These are phyloP conservation scores for Trichoderma koningiopsis DNA, from an alignment of 2,329 filamentous ascomycete genomes.

Conservation along the genomic window DNA sequence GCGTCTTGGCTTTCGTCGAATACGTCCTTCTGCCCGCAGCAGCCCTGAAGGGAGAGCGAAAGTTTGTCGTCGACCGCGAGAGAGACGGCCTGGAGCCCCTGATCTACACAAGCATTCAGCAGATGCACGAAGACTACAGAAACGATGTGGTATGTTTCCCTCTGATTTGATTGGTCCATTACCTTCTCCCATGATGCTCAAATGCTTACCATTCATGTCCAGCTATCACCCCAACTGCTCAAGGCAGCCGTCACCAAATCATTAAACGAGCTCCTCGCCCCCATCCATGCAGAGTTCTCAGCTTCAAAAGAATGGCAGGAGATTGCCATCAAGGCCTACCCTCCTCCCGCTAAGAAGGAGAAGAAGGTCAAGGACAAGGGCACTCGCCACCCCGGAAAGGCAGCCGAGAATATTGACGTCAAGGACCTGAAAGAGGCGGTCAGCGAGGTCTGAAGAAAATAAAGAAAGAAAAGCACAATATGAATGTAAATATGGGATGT, in stretches of 20 bases:
- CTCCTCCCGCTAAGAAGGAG: slow-evolving; percentile 68
- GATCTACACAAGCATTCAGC: slow-evolving; percentile 73
- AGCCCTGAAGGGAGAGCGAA: slow-evolving; percentile 60
- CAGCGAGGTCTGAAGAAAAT: neutral
- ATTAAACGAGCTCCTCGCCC: slow-evolving; percentile 71
- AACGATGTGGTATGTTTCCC: slow-evolving; percentile 68
- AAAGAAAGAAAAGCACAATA: neutral
- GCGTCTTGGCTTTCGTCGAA: slow-evolving; percentile 82
- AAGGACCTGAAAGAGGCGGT: slow-evolving; percentile 19
- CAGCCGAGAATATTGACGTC: slow-evolving; percentile 9
- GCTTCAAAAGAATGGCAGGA: slow-evolving; percentile 75
- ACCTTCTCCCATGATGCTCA: neutral
- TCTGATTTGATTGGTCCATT: neutral
- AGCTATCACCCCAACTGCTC: slow-evolving; percentile 79
- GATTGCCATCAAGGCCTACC: slow-evolving; percentile 74
- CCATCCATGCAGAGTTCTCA: slow-evolving; percentile 75
- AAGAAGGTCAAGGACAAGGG: slow-evolving; percentile 80
- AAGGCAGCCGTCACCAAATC: slow-evolving; percentile 81
- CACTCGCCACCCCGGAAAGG: slow-evolving; percentile 58
- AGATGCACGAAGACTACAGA: slow-evolving; percentile 78
- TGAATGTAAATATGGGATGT: neutral
- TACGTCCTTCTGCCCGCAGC: slow-evolving; percentile 80
- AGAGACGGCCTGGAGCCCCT: slow-evolving; percentile 70
- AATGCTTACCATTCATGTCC: neutral
- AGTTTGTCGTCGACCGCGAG: slow-evolving; percentile 69